phyloP scores from a whole-genome alignment of 495 filamentous ascomycete species.

The Chaetomium fimeti region DNA sequence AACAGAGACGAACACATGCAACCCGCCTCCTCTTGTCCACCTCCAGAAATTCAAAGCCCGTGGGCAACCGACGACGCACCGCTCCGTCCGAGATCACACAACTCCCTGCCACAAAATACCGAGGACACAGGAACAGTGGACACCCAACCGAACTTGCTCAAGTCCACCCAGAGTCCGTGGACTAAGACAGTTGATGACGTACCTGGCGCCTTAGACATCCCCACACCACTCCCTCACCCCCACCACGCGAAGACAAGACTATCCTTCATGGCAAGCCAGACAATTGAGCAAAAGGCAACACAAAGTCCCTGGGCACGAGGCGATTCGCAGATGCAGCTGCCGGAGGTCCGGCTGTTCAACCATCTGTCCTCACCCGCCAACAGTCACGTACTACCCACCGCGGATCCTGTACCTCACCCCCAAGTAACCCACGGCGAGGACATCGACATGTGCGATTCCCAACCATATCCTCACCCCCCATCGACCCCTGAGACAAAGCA shows the following conservation, averaged over 20 bases:
- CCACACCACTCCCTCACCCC: not conserved
- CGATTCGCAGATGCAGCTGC: conserved; percentile 20
- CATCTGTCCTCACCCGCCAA: conserved; percentile 26
- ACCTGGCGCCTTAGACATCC: not conserved
- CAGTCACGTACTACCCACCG: conserved; percentile 18
- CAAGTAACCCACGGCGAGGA: not conserved
- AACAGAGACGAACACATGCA: not conserved
- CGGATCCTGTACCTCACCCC: not conserved
- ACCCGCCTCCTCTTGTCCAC: not conserved
- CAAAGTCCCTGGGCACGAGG: conserved; percentile 26
- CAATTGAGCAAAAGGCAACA: not conserved
- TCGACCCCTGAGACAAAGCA: conserved; percentile 31
- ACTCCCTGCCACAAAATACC: not conserved
- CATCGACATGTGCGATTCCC: conserved; percentile 16
- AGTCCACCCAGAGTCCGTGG: conserved; percentile 16
- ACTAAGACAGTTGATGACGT: not conserved
- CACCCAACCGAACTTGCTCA: not conserved
- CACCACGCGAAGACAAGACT: not conserved
- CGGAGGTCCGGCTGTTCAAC: conserved; percentile 15
- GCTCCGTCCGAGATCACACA: conserved; percentile 6
- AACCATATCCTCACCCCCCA: conserved; percentile 9
- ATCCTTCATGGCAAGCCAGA: conserved; percentile 12
- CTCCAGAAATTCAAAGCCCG: conserved; percentile 23
- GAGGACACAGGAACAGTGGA: not conserved
- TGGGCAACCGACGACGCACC: conserved; percentile 26